These are phyloP conservation scores for Thermothelomyces thermophilus DNA, from an alignment of 2,329 filamentous ascomycete species.

Conservation along the genomic window DNA sequence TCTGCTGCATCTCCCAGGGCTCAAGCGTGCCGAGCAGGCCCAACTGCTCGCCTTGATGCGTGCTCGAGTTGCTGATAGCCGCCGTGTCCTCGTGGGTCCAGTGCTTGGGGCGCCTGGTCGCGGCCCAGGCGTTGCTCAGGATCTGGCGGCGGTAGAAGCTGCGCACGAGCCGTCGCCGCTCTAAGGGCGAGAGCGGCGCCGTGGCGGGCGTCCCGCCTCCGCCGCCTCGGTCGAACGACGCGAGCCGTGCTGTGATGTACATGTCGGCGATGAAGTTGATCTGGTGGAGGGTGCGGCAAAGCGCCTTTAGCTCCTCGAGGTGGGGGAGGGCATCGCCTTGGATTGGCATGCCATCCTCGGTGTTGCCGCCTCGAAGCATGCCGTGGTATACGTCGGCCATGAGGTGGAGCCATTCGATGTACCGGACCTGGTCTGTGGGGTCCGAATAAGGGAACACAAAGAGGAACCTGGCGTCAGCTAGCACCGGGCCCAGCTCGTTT, in stretches of 20 bases:
- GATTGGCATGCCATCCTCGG: not conserved
- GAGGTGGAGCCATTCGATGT: not conserved
- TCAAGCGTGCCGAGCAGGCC: not conserved
- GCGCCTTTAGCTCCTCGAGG: not conserved
- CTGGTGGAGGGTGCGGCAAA: slow-evolving; percentile 1
- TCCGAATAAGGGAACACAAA: slow-evolving; percentile 2
- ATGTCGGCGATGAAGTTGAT: slow-evolving; percentile 6
- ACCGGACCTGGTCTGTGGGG: not conserved
- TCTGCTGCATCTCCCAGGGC: slow-evolving; percentile 3
- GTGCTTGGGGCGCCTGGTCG: not conserved
- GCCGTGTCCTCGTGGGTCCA: not conserved
- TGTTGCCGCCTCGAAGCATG: not conserved
- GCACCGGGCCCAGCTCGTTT: slow-evolving; percentile 10
- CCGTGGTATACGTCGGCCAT: slow-evolving; percentile 1
- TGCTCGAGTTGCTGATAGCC: slow-evolving; percentile 5
- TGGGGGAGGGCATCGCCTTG: not conserved
- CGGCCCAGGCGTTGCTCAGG: slow-evolving; percentile 11
- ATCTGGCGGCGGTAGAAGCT: slow-evolving; percentile 14
- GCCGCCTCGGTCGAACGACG: not conserved
- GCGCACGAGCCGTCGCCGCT: slow-evolving; percentile 6
- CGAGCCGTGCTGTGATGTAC: not conserved
- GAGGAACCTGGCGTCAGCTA: slow-evolving; percentile 8
- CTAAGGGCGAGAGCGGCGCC: slow-evolving; percentile 1
- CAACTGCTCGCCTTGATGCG: not conserved
- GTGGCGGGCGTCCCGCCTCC: not conserved